Evolutionary conservation across 2,329 filamentous ascomycete genomes (phyloP).

Genomic region (Trichophyton equinum): DNA sequence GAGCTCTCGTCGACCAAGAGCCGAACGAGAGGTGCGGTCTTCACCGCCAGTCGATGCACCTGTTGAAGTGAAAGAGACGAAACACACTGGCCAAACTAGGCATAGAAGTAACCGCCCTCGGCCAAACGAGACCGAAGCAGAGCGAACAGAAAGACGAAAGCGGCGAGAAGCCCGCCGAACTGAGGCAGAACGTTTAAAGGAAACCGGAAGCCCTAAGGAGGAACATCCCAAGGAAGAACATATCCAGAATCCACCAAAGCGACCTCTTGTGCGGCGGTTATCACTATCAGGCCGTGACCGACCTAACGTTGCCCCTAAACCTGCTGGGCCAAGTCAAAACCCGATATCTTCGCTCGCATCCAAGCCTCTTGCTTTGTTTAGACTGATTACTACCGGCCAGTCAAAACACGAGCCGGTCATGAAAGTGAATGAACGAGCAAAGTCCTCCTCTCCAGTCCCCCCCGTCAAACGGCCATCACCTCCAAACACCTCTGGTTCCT

Average conservation of each 20-base stretch:
- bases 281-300: constrained; percentile 5
- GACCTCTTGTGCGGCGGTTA: neutral
- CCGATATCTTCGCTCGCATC: constrained; percentile 12
- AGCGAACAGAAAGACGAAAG: constrained; percentile 17
- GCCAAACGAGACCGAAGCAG: constrained; percentile 14
- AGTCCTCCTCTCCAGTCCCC: constrained; percentile 1
- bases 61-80: neutral
- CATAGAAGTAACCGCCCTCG: neutral
- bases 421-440: constrained; percentile 25
- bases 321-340: constrained; percentile 20
- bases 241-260: neutral
- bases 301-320: constrained; percentile 13
- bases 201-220: constrained; percentile 12
- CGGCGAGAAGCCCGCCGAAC: constrained; percentile 14
- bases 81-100: neutral
- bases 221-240: constrained; percentile 3
- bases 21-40: constrained; percentile 13
- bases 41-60: constrained; percentile 19
- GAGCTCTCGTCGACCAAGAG: constrained; percentile 23
- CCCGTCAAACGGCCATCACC: constrained; percentile 13
- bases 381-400: constrained; percentile 27
- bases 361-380: constrained; percentile 18
- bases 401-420: constrained; percentile 30
- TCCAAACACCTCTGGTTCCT: constrained; percentile 21
- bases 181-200: constrained; percentile 15